Percentiles rank a stretch among this genome's conserved stretches.
Conservation (phyloP, 768 basidiomycete genomes). For the Podaxis sp. region DNA sequence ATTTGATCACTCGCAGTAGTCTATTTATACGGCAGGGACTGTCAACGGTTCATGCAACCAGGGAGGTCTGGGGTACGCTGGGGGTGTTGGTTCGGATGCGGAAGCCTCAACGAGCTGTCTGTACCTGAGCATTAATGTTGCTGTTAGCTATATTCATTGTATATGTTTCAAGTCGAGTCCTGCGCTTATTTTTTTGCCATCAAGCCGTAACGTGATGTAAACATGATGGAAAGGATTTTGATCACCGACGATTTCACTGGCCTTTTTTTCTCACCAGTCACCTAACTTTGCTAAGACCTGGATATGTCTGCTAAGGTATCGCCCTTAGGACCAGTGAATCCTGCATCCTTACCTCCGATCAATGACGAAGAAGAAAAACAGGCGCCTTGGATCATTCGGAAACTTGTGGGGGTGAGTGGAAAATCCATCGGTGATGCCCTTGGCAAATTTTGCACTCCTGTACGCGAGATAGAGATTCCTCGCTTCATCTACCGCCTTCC, state of each 20-base stretch:
- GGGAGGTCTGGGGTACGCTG: constrained; percentile 18
- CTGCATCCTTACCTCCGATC: constrained; percentile 32
- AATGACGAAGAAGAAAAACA: constrained; percentile 47
- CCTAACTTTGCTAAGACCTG: constrained; percentile 4
- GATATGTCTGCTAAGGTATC: constrained; percentile 21
- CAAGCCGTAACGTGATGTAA: background rate
- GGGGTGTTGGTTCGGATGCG: constrained; percentile 11
- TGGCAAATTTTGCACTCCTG: too few relatives aligned
- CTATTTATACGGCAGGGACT: constrained; percentile 38
- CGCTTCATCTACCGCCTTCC: too few relatives aligned
- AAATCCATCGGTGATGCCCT: background rate
- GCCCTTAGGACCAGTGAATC: constrained; percentile 46
- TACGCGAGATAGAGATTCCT: too few relatives aligned
- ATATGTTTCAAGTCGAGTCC: constrained; percentile 9
- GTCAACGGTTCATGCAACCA: constrained; percentile 23
- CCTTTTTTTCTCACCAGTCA: constrained; percentile 13
- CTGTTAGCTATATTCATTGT: background rate
- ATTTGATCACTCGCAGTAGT: constrained; percentile 47
- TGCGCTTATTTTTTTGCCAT: background rate
- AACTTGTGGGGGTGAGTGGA: constrained; percentile 56
- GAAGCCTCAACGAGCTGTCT: constrained; percentile 54
- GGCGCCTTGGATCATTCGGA: constrained; percentile 60
- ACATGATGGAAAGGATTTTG: background rate
- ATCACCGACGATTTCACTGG: background rate
- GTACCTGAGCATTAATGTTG: background rate